Base-by-base conservation (phyloP, 345 rosid species). In the Bruguiera gymnorhiza region DNA sequence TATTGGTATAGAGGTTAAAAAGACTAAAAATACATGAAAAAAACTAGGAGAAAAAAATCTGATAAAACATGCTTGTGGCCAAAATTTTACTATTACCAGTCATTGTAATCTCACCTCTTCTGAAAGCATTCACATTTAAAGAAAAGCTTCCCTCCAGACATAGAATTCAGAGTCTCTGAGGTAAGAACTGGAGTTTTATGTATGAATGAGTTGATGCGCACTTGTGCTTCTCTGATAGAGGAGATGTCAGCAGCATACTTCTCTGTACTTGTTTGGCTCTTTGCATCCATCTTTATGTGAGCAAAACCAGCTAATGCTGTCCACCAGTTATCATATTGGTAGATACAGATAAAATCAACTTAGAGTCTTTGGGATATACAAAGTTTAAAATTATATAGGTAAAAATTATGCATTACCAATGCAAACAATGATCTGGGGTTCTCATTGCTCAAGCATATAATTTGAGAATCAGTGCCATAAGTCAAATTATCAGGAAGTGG, bases 121-220 rank as follows among this genome's bases (percentile, higher is more conserved):
- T 93, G 96, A 72, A 86, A 89, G 75, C 92, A 89, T 83, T 91
- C 98, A 74, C 96, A 89, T 65, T 93, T 93, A 75, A 91, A 91
- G 70, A 84, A 93, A 43, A 93, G 76, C 70, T 39, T 83, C 84
- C 84, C 88, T 58, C 89, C 89, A 30, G 87, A 83, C 19, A 89
- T 58, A 62, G 72, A 71, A 81, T 90, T 79, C 20, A 93, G 82
- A 37, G 94, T 73, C 59, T 83, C 93, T 1, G 96, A 90, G 64
- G 91, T 76, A 59, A 93, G 73, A 29, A 93, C 89, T 6, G 96
- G 94, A 63, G 96, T 89, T 81, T 53, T 89, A 63, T 88, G 88
- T 63, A 89, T 73, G 79, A 82, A 89, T 0, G 90, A 62, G 53
- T 68, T 73, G 69, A 91, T 91, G 72, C 90, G 89, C 24, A 43